Conservation (phyloP, 495 filamentous ascomycete species). For the Wilcoxina mikolae region DNA sequence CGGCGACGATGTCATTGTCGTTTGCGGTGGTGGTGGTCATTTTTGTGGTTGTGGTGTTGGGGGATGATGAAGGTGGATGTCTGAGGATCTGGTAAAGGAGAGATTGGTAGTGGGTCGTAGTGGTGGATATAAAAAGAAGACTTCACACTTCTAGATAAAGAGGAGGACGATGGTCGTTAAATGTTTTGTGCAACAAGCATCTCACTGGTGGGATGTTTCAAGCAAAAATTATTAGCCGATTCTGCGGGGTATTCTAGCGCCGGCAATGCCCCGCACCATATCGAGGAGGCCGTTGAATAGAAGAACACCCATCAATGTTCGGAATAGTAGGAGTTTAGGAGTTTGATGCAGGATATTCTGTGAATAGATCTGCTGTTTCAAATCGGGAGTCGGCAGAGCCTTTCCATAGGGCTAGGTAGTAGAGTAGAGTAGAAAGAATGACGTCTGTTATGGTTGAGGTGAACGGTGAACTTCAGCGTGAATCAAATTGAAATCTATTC, state of each 20-base stretch:
- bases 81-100: not conserved
- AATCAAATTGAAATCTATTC: no score
- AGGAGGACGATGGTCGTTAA: no score
- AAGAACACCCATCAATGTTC: not conserved
- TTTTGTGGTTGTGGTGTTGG: not conserved
- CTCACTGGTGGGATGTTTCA: not conserved
- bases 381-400: no score
- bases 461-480: no score
- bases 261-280: not conserved
- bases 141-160: no score
- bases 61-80: not conserved
- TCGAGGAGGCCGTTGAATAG: not conserved
- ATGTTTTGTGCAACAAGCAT: not conserved
- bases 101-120: no score
- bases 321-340: no score
- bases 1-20: slow-evolving; percentile 10
- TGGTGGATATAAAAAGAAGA: not conserved
- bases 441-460: no score
- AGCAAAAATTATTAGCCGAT: slow-evolving; percentile 1
- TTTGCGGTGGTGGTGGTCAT: not conserved
- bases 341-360: no score
- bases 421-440: no score
- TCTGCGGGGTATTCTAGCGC: not conserved
- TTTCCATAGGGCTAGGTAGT: no score
- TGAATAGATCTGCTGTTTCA: no score